Evolutionary conservation across 106 monocot species (phyloP), one percentile per base, ranked within the genome.

Genomic region (Vanilla planifolia): DNA sequence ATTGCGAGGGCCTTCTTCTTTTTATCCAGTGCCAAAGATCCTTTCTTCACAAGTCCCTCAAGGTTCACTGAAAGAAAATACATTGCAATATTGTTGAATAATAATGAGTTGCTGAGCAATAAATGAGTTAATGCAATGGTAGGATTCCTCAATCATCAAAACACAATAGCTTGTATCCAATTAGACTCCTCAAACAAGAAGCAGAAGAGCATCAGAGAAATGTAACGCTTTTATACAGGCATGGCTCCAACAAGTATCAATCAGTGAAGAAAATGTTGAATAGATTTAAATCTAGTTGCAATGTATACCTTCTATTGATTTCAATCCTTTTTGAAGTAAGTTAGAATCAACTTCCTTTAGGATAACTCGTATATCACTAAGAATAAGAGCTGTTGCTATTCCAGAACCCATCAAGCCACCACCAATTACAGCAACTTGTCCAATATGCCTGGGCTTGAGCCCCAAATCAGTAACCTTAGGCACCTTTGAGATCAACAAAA

Each of bases 391-490:
- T 50, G 93, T 93, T 39, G 93, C 76, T 68, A 93, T 93, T 47
- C 93, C 93, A 79, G 93, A 85, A 30, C 93, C 93, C 93, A 93
- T 93, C 53, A 93, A 62, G 55, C 93, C 93, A 51, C 93, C 93
- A 65, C 93, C 93, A 73, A 93, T 93, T 19, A 93, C 77, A 61
- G 93, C 93, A 71, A 80, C 85, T 51, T 82, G 88, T 32, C 52
- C 85, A 25, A 93, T 82, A 46, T 57, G 33, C 50, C 89, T 77
- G 69, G 93, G 93, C 69, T 75, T 89, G 20, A 89, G 69, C 26
- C 82, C 85, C 72, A 79, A n/a, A 71, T 93, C 85, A 70, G 89
- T 93, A 40, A 89, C 81, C 41, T 59, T 67, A 63, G 93, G 88
- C 63, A 93, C 79, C 93, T 93, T 35, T 30, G 24, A 65, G 15